Evolutionary conservation across 345 rosid genomes (phyloP), one percentile per base, ranked within the genome.

Genomic region (Stellera chamaejasme): DNA sequence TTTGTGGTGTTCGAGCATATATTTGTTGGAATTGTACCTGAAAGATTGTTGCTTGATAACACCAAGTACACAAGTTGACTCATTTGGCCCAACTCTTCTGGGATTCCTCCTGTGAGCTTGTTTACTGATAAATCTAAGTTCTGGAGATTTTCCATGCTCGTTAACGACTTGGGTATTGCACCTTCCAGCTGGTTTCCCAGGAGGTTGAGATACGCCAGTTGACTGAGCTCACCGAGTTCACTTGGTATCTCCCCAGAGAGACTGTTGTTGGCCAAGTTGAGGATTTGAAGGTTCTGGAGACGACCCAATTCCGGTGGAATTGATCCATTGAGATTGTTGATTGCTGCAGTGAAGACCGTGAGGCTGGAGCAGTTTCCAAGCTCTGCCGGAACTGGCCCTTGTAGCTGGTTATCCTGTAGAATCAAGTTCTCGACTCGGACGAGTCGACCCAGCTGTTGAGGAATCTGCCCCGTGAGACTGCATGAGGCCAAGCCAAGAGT

Each of bases 311-410:
- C 86, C 7, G 19, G 61, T 5, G 99, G 96, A 45, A 93, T 75
- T 3, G 99, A 72, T 11, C 94, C 96, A 52, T 79, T 87, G 44
- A 93, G 82, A 26, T 51, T 70, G 76, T 93, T 93, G 68, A 45
- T 19, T 1, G 90, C 81, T 1, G 66, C 76, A 1, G 91, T 50
- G 72, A 93, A 63, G 13, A 67, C 56, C 0, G 55, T 59, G 60
- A 93, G 85, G 59, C 76, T 77, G 11, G 96, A 71, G 66, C 97
- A 93, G 65, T 89, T 93, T 23, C 88, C 96, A 36, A 93, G 56
- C 56, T 83, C 81, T 6, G 69, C 50, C 14, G 96, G 97, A 63
- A 93, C 77, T 2, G 77, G 79, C 50, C 97, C 99, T 9, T 73
- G 50, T 43, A 93, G 74, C 23, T 72, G 76, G 66, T 93, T 93